Evolutionary conservation across 129 eudicot genomes (phyloP).

Genomic region (Rutidosis leptorrhynchoides): DNA sequence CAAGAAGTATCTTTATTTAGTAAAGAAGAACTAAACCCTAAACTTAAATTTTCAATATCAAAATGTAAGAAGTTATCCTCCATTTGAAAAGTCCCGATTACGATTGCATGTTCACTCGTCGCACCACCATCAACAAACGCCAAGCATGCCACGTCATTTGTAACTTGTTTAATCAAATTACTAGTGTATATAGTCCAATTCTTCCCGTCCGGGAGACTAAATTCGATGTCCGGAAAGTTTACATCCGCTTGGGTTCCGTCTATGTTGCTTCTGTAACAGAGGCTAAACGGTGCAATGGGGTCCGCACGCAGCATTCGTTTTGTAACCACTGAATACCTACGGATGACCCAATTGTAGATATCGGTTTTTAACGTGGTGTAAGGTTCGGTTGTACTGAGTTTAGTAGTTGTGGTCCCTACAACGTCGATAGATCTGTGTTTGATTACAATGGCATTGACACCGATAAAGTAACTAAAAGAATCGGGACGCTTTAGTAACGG

Average conservation of each 20-base stretch:
- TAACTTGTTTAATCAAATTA: constrained; percentile 30
- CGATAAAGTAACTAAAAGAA: constrained; percentile 20
- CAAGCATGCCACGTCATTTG: constrained; percentile 24
- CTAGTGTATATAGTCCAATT: constrained; percentile 32
- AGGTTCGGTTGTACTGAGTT: constrained; percentile 26
- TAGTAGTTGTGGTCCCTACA: constrained; percentile 1
- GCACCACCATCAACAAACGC: constrained; percentile 34
- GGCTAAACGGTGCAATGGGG: constrained; percentile 15
- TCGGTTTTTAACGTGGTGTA: constrained; percentile 21
- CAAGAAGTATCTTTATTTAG: constrained; percentile 11
- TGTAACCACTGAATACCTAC: constrained; percentile 6
- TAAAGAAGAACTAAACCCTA: constrained; percentile 25
- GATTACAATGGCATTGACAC: constrained; percentile 1
- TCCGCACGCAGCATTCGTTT: constrained; percentile 8
- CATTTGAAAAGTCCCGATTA: constrained; percentile 31
- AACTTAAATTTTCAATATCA: constrained; percentile 21
- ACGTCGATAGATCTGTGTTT: neutral
- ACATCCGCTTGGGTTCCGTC: constrained; percentile 20
- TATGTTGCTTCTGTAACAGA: constrained; percentile 9
- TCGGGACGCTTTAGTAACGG: constrained; percentile 11
- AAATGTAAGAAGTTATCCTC: constrained; percentile 27
- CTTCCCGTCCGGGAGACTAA: constrained; percentile 12
- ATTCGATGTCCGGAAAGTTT: constrained; percentile 23
- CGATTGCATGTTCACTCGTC: constrained; percentile 15
- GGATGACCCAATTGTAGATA: constrained; percentile 10